Evolutionary conservation across 805 yeast genomes (phyloP).

Genomic region (Candida coleopterorum): DNA sequence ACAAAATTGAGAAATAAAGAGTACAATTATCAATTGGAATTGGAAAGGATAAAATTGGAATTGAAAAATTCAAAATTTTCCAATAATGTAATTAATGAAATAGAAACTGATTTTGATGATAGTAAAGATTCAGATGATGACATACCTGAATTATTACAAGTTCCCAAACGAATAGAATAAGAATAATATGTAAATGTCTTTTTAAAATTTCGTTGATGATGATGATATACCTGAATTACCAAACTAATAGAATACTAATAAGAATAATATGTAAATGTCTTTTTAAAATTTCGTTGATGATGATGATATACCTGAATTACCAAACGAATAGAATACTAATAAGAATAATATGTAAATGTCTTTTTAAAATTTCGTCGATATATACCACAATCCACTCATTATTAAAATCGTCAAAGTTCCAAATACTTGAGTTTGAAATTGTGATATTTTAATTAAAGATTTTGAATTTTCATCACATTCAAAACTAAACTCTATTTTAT

Average conservation of each 20-base stretch:
- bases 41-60: neutral
- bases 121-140: too few relatives aligned
- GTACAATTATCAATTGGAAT: conserved; percentile 9
- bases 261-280: too few relatives aligned
- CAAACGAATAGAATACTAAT: neutral
- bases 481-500: conserved; percentile 6
- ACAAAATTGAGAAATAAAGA: conserved; percentile 5
- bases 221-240: neutral
- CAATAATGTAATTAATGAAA: too few relatives aligned
- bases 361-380: conserved; percentile 13
- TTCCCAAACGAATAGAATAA: neutral
- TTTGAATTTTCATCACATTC: conserved; percentile 9
- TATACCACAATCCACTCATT: conserved; percentile 18
- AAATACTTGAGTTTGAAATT: conserved; percentile 11
- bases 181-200: too few relatives aligned
- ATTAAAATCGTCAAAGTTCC: conserved; percentile 16
- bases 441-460: conserved; percentile 10
- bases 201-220: too few relatives aligned
- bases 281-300: too few relatives aligned
- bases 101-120: too few relatives aligned
- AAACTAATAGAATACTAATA: too few relatives aligned
- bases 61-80: too few relatives aligned
- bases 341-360: too few relatives aligned
- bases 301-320: neutral
- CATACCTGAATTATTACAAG: neutral